These are phyloP conservation scores for Tephrocybe rancida DNA, from an alignment of 768 basidiomycete genomes.

Conservation along the genomic window DNA sequence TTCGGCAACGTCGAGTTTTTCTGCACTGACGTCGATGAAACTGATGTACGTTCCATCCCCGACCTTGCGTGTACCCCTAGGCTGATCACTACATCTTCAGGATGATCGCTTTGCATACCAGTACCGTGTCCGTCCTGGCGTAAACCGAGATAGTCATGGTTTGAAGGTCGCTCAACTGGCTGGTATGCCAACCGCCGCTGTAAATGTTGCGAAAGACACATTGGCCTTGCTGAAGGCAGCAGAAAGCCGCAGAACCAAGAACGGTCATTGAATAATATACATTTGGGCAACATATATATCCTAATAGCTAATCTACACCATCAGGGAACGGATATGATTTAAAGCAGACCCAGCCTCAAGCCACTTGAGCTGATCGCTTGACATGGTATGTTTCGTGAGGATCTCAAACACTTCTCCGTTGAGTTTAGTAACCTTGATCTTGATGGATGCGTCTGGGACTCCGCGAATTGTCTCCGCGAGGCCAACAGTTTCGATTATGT, in stretches of 20 bases:
- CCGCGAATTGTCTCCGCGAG: constrained; percentile 65
- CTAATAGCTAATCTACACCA: constrained; percentile 23
- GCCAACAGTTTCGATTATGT: constrained; percentile 83
- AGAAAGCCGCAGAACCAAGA: constrained; percentile 3
- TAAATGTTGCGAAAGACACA: constrained; percentile 62
- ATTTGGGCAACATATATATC: background rate
- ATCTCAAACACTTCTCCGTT: constrained; percentile 69
- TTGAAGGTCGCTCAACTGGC: constrained; percentile 88
- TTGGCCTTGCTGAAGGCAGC: constrained; percentile 39
- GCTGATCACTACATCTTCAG: constrained; percentile 36
- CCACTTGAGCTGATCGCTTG: constrained; percentile 89
- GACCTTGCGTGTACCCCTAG: background rate
- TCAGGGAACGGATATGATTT: constrained; percentile 79
- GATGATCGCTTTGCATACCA: constrained; percentile 82
- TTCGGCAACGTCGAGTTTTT: constrained; percentile 78
- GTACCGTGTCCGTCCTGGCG: constrained; percentile 77
- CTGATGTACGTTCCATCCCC: constrained; percentile 54
- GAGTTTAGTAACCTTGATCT: constrained; percentile 66
- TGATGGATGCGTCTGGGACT: constrained; percentile 46
- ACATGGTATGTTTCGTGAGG: constrained; percentile 86
- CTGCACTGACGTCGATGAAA: constrained; percentile 87
- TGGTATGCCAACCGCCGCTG: constrained; percentile 69
- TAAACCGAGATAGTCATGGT: constrained; percentile 91
- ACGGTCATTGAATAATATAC: constrained; percentile 1
- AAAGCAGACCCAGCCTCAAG: constrained; percentile 85